phyloP scores from a whole-genome alignment of 192 early-diverging fungal species.

The Allomyces macrogynus region DNA sequence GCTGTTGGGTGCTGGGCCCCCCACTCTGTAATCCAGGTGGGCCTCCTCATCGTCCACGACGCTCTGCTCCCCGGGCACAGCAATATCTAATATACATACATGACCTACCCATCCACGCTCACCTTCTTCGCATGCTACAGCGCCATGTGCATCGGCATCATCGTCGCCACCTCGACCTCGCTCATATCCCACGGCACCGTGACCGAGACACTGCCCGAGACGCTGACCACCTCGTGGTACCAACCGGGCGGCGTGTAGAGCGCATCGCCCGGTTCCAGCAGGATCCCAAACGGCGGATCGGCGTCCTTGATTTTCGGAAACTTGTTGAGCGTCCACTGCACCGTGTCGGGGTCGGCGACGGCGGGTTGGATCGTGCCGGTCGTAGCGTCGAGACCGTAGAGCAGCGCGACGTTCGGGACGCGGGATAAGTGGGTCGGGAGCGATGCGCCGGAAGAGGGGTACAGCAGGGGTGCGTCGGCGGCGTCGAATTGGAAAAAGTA shows the following conservation, averaged over 20 bases:
- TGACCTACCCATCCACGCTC: no score
- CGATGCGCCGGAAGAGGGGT: conserved; percentile 19
- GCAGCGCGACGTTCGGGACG: conserved; percentile 14
- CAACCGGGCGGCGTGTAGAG: conserved; percentile 33
- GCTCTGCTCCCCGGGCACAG: no score
- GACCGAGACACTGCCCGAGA: conserved; percentile 19
- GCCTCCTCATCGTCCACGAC: no score
- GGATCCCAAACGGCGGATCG: conserved; percentile 13
- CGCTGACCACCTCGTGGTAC: conserved; percentile 30
- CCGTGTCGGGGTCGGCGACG: conserved; percentile 3
- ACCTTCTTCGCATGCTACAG: conserved; percentile 6
- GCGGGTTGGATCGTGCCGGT: conserved; percentile 5
- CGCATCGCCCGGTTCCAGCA: conserved; percentile 24
- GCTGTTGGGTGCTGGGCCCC: no score
- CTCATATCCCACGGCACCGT: conserved; percentile 33
- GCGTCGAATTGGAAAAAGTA: conserved; percentile 22
- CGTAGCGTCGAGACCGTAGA: conserved; percentile 6
- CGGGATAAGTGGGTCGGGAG: conserved; percentile 25
- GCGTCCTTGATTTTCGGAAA: conserved; percentile 19
- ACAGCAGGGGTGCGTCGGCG: conserved; percentile 17
- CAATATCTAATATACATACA: no score
- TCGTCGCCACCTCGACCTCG: conserved; percentile 11
- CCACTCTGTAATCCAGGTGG: no score
- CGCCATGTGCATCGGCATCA: conserved; percentile 22
- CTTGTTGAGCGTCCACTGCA: conserved; percentile 5